Evolutionary conservation across 768 basidiomycete species (phyloP).

Genomic region (Pulveroboletus ravenelii): DNA sequence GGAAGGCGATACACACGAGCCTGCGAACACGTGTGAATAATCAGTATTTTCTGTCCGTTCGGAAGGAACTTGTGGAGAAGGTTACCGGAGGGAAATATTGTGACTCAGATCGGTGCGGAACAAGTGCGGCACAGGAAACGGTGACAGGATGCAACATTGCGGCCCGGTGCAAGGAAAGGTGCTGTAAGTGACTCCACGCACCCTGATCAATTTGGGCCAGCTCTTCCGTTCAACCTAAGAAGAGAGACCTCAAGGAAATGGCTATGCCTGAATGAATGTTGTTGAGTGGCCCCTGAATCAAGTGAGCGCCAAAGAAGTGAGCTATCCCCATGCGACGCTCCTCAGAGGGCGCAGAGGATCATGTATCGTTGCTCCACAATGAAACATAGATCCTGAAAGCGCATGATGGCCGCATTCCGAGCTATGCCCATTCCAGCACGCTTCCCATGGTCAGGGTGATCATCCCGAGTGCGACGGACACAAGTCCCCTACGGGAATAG

Average conservation of each 20-base stretch:
- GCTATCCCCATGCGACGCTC: not conserved
- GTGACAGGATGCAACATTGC: not conserved
- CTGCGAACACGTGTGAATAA: constrained; percentile 7
- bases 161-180: constrained; percentile 1
- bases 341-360: not conserved
- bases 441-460: constrained; percentile 18
- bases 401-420: not conserved
- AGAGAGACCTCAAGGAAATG: not conserved
- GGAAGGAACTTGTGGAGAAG: constrained; percentile 23
- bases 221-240: not conserved
- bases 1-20: constrained; percentile 2
- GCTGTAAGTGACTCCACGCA: not conserved
- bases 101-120: constrained; percentile 8
- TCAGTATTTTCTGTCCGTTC: constrained; percentile 14
- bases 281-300: constrained; percentile 11
- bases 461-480: not conserved
- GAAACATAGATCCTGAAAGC: constrained; percentile 4
- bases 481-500: constrained; percentile 7
- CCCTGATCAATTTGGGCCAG: constrained; percentile 1
- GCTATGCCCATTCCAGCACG: not conserved
- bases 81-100: constrained; percentile 10
- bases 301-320: not conserved
- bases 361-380: constrained; percentile 3
- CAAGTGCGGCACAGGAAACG: constrained; percentile 2
- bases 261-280: not conserved